A percentile compares a stretch with the other conserved stretches of the same genome.
Conservation (phyloP, 169 alveolate genomes). For the Plasmodium cynomolgi region DNA sequence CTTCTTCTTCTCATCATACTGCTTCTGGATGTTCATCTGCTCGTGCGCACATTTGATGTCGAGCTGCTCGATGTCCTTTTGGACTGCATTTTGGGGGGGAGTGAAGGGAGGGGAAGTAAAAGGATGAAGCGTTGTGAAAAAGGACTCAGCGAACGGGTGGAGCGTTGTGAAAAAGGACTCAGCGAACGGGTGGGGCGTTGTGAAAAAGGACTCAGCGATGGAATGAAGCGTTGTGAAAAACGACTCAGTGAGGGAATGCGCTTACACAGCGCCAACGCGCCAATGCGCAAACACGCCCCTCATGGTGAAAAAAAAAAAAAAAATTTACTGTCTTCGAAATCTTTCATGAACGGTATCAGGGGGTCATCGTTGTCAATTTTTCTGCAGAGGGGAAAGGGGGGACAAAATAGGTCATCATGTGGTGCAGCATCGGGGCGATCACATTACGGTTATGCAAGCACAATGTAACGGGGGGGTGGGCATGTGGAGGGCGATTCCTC, state of each 20-base stretch:
- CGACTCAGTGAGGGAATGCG: background rate
- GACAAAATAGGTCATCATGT: background rate
- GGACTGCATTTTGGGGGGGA: constrained; percentile 72
- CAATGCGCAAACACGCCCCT: background rate
- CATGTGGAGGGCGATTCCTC: background rate
- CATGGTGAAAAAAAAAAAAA: background rate
- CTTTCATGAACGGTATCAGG: constrained; percentile 63
- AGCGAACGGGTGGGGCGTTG: too few relatives aligned
- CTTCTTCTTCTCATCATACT: constrained; percentile 90
- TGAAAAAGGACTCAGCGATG: too few relatives aligned
- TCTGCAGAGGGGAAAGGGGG: constrained; percentile 3
- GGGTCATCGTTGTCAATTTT: constrained; percentile 74
- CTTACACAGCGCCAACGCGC: background rate
- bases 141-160: too few relatives aligned
- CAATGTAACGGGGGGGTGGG: background rate
- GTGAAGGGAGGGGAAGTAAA: background rate
- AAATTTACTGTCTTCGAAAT: constrained; percentile 71
- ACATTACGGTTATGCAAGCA: background rate
- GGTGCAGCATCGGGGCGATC: background rate
- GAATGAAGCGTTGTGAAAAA: background rate
- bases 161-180: too few relatives aligned
- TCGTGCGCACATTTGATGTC: constrained; percentile 92
- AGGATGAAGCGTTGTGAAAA: background rate
- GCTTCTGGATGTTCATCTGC: constrained; percentile 90
- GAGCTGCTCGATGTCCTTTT: constrained; percentile 82